These are phyloP conservation scores for Colletotrichum navitas DNA, from an alignment of 2,329 filamentous ascomycete species.

Conservation along the genomic window DNA sequence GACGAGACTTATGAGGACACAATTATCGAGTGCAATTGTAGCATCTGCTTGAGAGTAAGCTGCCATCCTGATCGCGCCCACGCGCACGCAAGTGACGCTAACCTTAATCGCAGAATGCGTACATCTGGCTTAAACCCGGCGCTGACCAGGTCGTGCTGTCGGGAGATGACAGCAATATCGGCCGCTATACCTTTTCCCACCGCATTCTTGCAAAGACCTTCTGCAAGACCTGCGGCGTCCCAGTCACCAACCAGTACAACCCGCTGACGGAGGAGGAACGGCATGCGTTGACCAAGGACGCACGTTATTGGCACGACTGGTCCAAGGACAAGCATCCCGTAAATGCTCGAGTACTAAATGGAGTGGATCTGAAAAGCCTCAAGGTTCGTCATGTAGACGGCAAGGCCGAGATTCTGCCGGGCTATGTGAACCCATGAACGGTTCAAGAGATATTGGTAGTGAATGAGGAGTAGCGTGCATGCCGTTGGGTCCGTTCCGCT, in stretches of 20 bases:
- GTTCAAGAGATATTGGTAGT: not conserved
- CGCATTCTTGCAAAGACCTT: constrained; percentile 57
- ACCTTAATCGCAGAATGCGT: constrained; percentile 52
- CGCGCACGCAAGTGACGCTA: constrained; percentile 5
- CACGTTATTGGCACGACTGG: constrained; percentile 43
- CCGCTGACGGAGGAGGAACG: constrained; percentile 53
- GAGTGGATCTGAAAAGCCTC: constrained; percentile 51
- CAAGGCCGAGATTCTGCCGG: constrained; percentile 47
- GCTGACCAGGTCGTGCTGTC: constrained; percentile 56
- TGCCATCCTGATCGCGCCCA: not conserved
- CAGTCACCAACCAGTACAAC: constrained; percentile 52
- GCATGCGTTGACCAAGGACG: constrained; percentile 49
- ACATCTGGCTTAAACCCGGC: constrained; percentile 60
- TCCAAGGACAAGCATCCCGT: constrained; percentile 47
- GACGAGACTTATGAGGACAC: constrained; percentile 51
- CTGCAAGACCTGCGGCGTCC: constrained; percentile 62
- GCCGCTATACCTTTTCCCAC: constrained; percentile 53
- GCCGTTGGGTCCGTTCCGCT: not conserved
- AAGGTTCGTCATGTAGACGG: constrained; percentile 46
- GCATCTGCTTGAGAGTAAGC: constrained; percentile 59
- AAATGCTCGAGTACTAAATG: constrained; percentile 56
- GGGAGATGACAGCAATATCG: constrained; percentile 55
- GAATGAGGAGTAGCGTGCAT: not conserved
- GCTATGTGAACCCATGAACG: constrained; percentile 57
- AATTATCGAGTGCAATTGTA: constrained; percentile 64